Percentiles rank a stretch among this genome's conserved stretches.
These are phyloP conservation scores for Termitomyces sp. DNA, from an alignment of 768 basidiomycete species.

Conservation along the genomic window DNA sequence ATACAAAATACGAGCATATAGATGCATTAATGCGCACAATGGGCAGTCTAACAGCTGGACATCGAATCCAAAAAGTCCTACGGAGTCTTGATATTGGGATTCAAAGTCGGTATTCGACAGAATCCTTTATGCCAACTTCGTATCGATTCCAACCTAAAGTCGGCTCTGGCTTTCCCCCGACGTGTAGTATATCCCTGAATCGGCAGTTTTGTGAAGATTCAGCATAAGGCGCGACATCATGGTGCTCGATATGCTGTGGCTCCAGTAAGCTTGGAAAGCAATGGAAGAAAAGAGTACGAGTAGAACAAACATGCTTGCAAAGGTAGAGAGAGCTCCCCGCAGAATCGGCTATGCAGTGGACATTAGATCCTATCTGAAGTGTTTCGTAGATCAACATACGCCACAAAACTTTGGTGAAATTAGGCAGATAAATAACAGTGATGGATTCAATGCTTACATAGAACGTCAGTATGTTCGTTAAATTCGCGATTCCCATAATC, in stretches of 20 bases:
- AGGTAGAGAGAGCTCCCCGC: neutral
- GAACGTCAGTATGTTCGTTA: neutral
- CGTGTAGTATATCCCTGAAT: neutral
- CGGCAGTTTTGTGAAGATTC: conserved; percentile 4
- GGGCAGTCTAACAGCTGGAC: neutral
- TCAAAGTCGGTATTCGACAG: neutral
- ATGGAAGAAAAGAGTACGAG: neutral
- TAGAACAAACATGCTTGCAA: neutral
- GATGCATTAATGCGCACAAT: no score
- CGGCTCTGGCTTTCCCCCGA: neutral
- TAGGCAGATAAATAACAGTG: neutral
- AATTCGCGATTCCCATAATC: neutral
- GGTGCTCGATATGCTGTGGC: conserved; percentile 1
- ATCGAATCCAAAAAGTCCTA: neutral
- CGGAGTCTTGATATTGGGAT: neutral
- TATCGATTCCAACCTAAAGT: neutral
- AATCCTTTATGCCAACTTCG: neutral
- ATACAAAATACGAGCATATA: conserved; percentile 9
- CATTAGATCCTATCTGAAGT: no score
- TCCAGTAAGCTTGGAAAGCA: neutral
- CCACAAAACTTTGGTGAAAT: neutral
- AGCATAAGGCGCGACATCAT: conserved; percentile 12
- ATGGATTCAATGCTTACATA: neutral
- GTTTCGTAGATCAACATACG: no score
- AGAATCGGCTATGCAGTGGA: neutral